phyloP scores from a whole-genome alignment of 352 stramenopile species.

The Pythium utonaiense region DNA sequence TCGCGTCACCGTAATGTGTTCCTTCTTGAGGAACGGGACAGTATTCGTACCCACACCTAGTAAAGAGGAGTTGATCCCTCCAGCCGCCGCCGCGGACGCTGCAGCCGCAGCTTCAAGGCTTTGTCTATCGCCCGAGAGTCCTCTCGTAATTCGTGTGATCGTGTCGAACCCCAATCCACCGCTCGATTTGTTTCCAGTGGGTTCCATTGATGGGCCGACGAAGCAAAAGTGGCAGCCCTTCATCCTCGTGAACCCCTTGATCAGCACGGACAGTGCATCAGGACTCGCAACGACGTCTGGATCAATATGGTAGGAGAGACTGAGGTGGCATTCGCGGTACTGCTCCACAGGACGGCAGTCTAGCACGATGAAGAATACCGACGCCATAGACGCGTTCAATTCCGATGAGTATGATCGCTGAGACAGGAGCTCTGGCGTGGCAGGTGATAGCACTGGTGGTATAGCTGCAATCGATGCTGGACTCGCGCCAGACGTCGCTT shows the following conservation, averaged over 20 bases:
- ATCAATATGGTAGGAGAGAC: conserved; percentile 85
- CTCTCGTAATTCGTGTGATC: conserved; percentile 50
- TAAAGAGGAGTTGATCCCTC: conserved; percentile 17
- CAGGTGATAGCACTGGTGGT: neutral
- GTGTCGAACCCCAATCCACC: conserved; percentile 34
- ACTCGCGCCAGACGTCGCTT: conserved; percentile 9
- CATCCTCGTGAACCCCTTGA: conserved; percentile 82
- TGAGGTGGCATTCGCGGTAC: conserved; percentile 78
- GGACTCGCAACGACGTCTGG: conserved; percentile 67
- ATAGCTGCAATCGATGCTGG: conserved; percentile 16
- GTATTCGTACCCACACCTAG: conserved; percentile 18
- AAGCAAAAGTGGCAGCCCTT: conserved; percentile 90
- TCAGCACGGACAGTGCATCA: conserved; percentile 64
- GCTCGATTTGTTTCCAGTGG: conserved; percentile 13
- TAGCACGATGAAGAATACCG: conserved; percentile 76
- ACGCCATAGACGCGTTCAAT: conserved; percentile 32
- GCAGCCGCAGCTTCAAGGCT: conserved; percentile 14
- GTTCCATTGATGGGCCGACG: conserved; percentile 45
- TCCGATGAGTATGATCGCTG: conserved; percentile 37
- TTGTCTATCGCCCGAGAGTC: conserved; percentile 54
- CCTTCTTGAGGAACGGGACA: conserved; percentile 24
- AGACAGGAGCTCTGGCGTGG: conserved; percentile 1
- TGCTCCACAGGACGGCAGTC: conserved; percentile 75
- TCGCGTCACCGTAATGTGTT: conserved; percentile 75
- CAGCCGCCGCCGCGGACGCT: neutral